phyloP scores from a whole-genome alignment of 1,139 yeast genomes.

The Diutina neorugosa region DNA sequence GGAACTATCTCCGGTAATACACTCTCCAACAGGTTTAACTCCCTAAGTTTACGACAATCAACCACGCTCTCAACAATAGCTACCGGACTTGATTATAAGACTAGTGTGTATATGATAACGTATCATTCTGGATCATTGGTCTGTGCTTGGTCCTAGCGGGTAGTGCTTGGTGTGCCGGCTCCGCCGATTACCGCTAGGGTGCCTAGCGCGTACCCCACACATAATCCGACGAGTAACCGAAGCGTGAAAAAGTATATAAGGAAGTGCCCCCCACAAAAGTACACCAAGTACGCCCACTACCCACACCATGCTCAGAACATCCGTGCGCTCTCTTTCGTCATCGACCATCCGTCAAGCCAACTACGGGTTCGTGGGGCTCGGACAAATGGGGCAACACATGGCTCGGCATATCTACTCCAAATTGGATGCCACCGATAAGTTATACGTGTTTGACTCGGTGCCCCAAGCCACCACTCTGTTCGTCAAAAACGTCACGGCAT shows the following conservation, averaged over 20 bases:
- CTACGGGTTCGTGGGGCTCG: constrained; percentile 46
- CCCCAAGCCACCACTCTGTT: constrained; percentile 19
- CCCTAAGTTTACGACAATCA: too few relatives aligned
- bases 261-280: neutral
- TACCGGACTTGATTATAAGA: too few relatives aligned
- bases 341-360: constrained; percentile 13
- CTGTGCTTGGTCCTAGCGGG: too few relatives aligned
- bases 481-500: constrained; percentile 14
- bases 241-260: neutral
- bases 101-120: too few relatives aligned
- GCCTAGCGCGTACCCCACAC: neutral
- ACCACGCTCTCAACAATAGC: too few relatives aligned
- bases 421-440: constrained; percentile 25
- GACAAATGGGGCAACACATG: constrained; percentile 53
- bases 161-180: neutral
- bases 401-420: constrained; percentile 39
- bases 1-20: too few relatives aligned
- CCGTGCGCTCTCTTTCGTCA: constrained; percentile 11
- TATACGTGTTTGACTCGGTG: constrained; percentile 34
- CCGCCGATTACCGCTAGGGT: neutral
- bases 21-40: too few relatives aligned
- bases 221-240: neutral
- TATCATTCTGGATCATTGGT: too few relatives aligned
- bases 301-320: constrained; percentile 4
- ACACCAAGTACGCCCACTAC: neutral